Evolutionary conservation across 306 rosid species (phyloP).

Genomic region (Inga laurina): DNA sequence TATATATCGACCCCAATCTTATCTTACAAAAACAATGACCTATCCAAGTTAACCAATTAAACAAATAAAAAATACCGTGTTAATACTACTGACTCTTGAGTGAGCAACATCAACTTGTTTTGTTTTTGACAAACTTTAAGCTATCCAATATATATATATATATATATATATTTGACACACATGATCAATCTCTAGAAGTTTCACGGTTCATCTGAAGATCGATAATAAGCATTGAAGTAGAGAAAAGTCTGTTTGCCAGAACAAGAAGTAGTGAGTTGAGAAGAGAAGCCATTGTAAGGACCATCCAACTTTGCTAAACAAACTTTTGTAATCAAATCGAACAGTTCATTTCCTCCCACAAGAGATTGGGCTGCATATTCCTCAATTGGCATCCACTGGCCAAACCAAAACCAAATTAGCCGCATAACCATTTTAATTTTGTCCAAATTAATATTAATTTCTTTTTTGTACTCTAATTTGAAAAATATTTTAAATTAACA

Average conservation of each 20-base stretch:
- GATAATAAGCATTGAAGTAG: conserved; percentile 48
- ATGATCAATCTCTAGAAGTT: background rate
- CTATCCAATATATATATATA: no score
- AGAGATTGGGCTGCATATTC: conserved; percentile 81
- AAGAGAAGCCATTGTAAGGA: conserved; percentile 56
- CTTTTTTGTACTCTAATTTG: background rate
- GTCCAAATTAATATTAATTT: background rate
- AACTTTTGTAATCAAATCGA: conserved; percentile 54
- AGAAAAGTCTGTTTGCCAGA: conserved; percentile 49
- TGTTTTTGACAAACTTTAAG: no score
- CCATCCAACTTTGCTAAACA: conserved; percentile 51
- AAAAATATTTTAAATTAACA: no score
- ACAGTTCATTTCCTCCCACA: conserved; percentile 41
- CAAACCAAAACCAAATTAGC: background rate
- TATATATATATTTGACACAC: no score
- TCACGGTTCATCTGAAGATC: background rate
- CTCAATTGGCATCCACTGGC: conserved; percentile 75
- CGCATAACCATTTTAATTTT: no score
- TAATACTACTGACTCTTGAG: background rate
- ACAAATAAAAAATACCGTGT: no score
- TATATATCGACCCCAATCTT: no score
- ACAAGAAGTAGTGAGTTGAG: conserved; percentile 40
- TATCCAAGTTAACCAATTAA: background rate
- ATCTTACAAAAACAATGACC: background rate
- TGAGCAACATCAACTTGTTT: background rate